These are phyloP conservation scores for Lichtheimia ramosa DNA, from an alignment of 371 early-diverging fungal species.

Conservation along the genomic window DNA sequence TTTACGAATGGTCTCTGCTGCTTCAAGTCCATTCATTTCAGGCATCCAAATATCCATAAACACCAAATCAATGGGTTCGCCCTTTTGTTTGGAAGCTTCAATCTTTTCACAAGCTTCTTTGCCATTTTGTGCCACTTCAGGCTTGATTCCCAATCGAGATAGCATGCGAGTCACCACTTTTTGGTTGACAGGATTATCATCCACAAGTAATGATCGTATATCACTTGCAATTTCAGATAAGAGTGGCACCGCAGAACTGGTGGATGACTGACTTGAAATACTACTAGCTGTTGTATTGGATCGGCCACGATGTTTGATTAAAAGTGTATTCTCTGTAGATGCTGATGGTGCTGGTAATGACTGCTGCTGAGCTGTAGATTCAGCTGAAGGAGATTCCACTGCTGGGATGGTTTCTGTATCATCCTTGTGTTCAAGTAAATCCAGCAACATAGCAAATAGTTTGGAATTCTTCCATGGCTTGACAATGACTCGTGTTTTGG, in stretches of 20 bases:
- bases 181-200: conserved; percentile 57
- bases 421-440: too few relatives aligned
- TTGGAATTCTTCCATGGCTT: conserved; percentile 19
- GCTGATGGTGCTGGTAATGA: too few relatives aligned
- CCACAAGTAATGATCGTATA: conserved; percentile 37
- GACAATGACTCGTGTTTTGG: not conserved
- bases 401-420: too few relatives aligned
- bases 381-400: too few relatives aligned
- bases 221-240: not conserved
- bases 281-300: conserved; percentile 5
- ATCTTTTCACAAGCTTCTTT: conserved; percentile 41
- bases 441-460: conserved; percentile 5
- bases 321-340: not conserved
- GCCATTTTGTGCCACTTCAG: conserved; percentile 41
- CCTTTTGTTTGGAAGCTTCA: conserved; percentile 8
- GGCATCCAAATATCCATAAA: conserved; percentile 62
- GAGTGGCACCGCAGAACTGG: not conserved
- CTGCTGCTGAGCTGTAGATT: not conserved
- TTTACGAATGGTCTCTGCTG: conserved; percentile 39
- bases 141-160: conserved; percentile 9
- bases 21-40: conserved; percentile 56
- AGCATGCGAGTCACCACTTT: conserved; percentile 50
- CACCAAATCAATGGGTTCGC: conserved; percentile 38
- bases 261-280: not conserved
- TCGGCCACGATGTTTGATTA: not conserved